These are phyloP conservation scores for Quercus berberidifolia DNA, from an alignment of 306 rosid species.

Conservation along the genomic window DNA sequence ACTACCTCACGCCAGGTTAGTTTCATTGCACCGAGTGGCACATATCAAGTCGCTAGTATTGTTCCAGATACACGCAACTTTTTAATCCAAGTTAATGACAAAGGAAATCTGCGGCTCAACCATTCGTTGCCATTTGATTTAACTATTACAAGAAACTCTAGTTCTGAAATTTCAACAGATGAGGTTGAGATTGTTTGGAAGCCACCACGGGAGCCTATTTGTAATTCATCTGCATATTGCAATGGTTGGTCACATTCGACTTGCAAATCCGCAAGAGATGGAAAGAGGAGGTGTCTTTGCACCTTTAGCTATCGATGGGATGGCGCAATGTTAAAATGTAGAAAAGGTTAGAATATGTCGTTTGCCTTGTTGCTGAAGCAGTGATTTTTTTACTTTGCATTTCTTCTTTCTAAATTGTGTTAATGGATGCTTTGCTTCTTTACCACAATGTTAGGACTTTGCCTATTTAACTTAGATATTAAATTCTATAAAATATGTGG, in stretches of 20 bases:
- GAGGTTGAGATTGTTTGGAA: conserved; percentile 24
- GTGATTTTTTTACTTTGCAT: too few species aligned
- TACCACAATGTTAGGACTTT: too few species aligned
- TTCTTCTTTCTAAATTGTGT: too few species aligned
- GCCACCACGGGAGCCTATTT: conserved; percentile 24
- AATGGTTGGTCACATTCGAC: conserved; percentile 27
- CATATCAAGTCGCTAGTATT: conserved; percentile 6
- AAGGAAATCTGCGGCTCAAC: too few species aligned
- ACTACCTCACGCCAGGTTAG: not conserved
- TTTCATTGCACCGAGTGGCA: not conserved
- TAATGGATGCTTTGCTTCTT: too few species aligned
- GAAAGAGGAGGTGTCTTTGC: conserved; percentile 31
- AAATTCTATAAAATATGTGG: too few species aligned
- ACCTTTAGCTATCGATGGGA: conserved; percentile 20
- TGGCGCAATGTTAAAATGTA: conserved; percentile 13
- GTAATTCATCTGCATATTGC: conserved; percentile 22
- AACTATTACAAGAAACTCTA: too few species aligned
- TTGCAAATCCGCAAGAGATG: conserved; percentile 17
- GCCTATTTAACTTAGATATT: too few species aligned
- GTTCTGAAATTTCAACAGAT: not conserved
- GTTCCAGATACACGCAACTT: not conserved
- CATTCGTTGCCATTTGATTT: not conserved
- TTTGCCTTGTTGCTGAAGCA: too few species aligned
- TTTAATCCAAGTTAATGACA: too few species aligned
- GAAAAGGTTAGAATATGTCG: not conserved